Percentiles rank a stretch among this genome's conserved stretches.
These are phyloP conservation scores for Pythium aristosporum DNA, from an alignment of 352 stramenopile genomes.

Conservation along the genomic window DNA sequence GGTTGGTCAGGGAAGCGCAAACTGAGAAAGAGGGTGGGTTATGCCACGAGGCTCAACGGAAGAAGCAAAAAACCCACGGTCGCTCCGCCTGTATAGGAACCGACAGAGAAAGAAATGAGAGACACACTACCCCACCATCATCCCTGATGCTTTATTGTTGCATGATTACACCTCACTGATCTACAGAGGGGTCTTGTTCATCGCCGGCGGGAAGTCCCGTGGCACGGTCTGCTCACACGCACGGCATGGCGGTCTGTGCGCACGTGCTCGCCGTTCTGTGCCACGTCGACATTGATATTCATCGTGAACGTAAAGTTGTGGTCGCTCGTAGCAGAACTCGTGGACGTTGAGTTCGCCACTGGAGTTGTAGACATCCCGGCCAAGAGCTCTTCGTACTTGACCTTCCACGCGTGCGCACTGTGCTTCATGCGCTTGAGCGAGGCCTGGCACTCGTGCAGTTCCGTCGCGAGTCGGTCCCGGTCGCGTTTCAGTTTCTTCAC, in stretches of 20 bases:
- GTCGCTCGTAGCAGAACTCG: neutral
- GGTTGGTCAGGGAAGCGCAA: constrained; percentile 2
- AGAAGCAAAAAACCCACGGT: neutral
- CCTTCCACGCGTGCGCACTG: constrained; percentile 11
- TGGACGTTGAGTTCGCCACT: too few species aligned
- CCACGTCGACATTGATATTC: constrained; percentile 20
- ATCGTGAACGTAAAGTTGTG: constrained; percentile 18
- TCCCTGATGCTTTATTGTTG: too few species aligned
- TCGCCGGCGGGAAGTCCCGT: neutral
- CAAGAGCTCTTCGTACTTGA: constrained; percentile 23
- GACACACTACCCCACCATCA: too few species aligned
- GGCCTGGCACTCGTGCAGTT: constrained; percentile 11
- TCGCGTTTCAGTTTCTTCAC: neutral
- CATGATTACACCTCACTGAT: too few species aligned
- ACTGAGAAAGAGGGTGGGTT: neutral
- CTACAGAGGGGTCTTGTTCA: too few species aligned
- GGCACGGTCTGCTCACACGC: neutral
- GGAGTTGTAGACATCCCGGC: neutral
- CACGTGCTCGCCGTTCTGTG: constrained; percentile 11
- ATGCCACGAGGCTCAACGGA: neutral
- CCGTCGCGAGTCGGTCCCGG: neutral
- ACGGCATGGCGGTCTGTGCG: constrained; percentile 4
- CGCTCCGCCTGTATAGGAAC: neutral
- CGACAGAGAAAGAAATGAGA: too few species aligned
- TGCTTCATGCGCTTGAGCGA: constrained; percentile 17